Base-by-base conservation (phyloP, 148 eudicot species). In the Pouteria glomerata region DNA sequence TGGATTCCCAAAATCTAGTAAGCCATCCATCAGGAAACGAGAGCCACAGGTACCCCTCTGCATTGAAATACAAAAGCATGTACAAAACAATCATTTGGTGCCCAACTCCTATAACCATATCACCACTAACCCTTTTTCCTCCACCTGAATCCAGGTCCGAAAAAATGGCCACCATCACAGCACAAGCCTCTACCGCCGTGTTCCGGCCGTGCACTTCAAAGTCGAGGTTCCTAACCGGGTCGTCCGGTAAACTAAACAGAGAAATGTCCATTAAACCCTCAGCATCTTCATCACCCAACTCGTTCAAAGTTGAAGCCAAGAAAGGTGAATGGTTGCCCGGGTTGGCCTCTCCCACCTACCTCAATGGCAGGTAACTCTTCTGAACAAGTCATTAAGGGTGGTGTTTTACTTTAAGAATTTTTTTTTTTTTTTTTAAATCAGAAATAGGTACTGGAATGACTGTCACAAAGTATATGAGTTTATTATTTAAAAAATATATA, bases 301-400 rank as follows among this genome's bases (percentile, higher is more conserved):
- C 94, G 23, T 74, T 96, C 57, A 96, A 85, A 71, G 92, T 92
- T 69, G 85, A 88, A 72, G 97, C 99, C 55, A 96, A 94, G 90
- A 89, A 96, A 79, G 99, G 99, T 1, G 88, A 96, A 77, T 96
- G 99, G 99, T 78, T 96, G 29, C 98, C 99, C 8, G 99, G 99
- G 0, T 76, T 92, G 78, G 73, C 97, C 68, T 96, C 99, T 0
- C 99, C 99, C 6, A 58, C 37, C 39, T 96, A 96, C 80, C 97
- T 96, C 35, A 78, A 70, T 56, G 99, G 97, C 57, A 96, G 98
- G 98, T 90, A 76, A n/a, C 4, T n/a, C 27, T 21, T 39, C 14
- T 41, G 55, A 26, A 35, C 37, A 23, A 57, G 19, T 13, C 18
- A 29, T 30, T 12, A 12, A 19, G 21, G 39, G 30, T 4, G 19